Evolutionary conservation across 2,329 filamentous ascomycete species (phyloP).

Genomic region (Lasiodiplodia hormozganensis): DNA sequence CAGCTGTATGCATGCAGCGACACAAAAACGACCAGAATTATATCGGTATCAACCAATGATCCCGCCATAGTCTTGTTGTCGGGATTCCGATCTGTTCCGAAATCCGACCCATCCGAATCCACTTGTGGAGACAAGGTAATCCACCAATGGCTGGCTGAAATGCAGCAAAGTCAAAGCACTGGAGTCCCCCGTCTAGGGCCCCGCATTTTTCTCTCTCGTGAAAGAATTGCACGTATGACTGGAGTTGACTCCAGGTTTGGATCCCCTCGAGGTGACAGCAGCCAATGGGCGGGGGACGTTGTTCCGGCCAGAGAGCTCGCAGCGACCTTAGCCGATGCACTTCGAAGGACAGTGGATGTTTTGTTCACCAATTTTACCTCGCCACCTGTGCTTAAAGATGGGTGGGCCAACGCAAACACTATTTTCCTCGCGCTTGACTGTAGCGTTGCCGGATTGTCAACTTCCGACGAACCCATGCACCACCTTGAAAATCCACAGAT

Average conservation of each 20-base stretch:
- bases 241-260: not conserved
- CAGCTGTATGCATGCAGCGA: no score
- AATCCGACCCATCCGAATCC: no score
- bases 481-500: not conserved
- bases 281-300: not conserved
- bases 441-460: not conserved
- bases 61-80: no score
- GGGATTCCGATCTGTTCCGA: no score
- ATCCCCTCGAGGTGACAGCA: not conserved
- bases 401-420: not conserved
- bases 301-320: not conserved
- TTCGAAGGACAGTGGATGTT: not conserved
- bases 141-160: not conserved
- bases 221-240: not conserved
- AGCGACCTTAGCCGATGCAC: not conserved
- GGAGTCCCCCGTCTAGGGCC: not conserved
- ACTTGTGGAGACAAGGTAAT: no score
- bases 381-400: not conserved
- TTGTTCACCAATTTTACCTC: not conserved
- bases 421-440: not conserved
- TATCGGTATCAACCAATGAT: no score
- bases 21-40: no score
- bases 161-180: not conserved
- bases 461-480: no score
- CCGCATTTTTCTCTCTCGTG: not conserved